Conservation (phyloP, 1,284 basidiomycete genomes). For the Leccinum griseonigrum region DNA sequence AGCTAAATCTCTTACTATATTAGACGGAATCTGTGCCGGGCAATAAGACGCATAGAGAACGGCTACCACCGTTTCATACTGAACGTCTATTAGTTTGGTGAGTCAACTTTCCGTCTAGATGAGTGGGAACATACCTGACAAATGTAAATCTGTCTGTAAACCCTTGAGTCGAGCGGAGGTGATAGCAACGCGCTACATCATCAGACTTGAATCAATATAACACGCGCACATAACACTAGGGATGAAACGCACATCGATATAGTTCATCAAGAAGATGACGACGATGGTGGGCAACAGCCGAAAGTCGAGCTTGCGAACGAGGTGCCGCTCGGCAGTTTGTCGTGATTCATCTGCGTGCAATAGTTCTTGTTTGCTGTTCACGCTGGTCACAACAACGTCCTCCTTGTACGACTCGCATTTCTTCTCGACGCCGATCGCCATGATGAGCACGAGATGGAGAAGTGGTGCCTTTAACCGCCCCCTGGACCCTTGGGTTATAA, state of each 20-base stretch:
- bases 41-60: slow-evolving; percentile 1
- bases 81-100: background rate
- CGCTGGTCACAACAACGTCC: background rate
- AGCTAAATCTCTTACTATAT: background rate
- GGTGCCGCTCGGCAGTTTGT: slow-evolving; percentile 36
- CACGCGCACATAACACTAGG: background rate
- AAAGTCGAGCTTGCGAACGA: slow-evolving; percentile 55
- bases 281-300: slow-evolving; percentile 61
- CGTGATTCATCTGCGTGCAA: slow-evolving; percentile 8
- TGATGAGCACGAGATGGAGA: slow-evolving; percentile 6
- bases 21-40: background rate
- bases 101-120: slow-evolving; percentile 25
- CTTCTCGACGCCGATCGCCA: slow-evolving; percentile 20
- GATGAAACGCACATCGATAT: slow-evolving; percentile 53
- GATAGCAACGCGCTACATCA: slow-evolving; percentile 42
- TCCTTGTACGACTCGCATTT: slow-evolving; percentile 11
- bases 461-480: background rate
- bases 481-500: slow-evolving; percentile 5
- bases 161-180: slow-evolving; percentile 1
- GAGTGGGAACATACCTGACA: background rate
- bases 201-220: background rate
- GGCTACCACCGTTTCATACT: background rate
- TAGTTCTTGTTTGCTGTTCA: slow-evolving; percentile 1
- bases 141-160: background rate
- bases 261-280: slow-evolving; percentile 66